phyloP scores from a whole-genome alignment of 129 eudicot genomes.

The Pittosporum tobira region DNA sequence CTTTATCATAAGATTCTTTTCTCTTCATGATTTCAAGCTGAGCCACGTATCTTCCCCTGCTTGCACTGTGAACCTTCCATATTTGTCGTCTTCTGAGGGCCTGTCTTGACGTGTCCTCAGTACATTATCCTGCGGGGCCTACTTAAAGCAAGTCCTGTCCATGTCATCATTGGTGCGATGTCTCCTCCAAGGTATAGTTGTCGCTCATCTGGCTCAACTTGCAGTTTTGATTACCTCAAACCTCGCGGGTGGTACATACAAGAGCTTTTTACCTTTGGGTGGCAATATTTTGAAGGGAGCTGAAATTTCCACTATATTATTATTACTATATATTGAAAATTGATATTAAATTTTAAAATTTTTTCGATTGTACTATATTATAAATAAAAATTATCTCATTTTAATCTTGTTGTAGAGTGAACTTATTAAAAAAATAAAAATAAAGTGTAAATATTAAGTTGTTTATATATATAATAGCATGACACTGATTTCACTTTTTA shows the following conservation, averaged over 20 bases:
- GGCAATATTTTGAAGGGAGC: no score
- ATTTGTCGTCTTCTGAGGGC: not conserved
- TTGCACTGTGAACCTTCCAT: slow-evolving; percentile 10
- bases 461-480: no score
- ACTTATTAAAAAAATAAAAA: no score
- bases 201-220: not conserved
- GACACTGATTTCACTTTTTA: no score
- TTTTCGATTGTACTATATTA: no score
- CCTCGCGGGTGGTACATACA: not conserved
- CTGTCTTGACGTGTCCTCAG: slow-evolving; percentile 7
- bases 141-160: slow-evolving; percentile 7
- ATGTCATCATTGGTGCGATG: slow-evolving; percentile 2
- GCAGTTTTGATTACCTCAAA: not conserved
- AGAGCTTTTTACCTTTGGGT: not conserved
- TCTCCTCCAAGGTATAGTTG: not conserved
- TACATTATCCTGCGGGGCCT: slow-evolving; percentile 1
- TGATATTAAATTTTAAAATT: no score
- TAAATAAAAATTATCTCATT: no score
- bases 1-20: slow-evolving; percentile 2
- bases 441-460: no score
- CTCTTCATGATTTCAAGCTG: not conserved
- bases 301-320: no score
- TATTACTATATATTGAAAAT: no score
- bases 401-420: no score
- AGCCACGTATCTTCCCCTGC: slow-evolving; percentile 7